A percentile compares a stretch with the other conserved stretches of the same genome.
phyloP scores from a whole-genome alignment of 768 basidiomycete species.

The Lactarius hatsudake region DNA sequence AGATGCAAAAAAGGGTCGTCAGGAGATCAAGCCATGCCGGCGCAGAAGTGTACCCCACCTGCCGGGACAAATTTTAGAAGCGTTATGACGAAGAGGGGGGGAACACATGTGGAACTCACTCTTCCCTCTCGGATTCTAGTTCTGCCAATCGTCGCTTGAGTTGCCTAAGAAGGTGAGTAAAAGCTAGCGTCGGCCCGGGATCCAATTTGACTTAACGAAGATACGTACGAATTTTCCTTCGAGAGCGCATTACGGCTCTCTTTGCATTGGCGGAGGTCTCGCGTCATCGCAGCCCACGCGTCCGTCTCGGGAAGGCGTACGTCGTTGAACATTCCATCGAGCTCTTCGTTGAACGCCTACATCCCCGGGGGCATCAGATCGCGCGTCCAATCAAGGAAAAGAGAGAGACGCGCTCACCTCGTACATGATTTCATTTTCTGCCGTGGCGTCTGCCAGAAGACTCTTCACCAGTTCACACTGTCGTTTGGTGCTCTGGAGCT shows the following conservation, averaged over 20 bases:
- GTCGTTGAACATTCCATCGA: conserved; percentile 89
- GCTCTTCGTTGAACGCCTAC: conserved; percentile 91
- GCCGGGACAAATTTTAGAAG: conserved; percentile 9
- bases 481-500: conserved; percentile 65
- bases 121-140: conserved; percentile 71
- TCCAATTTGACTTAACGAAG: neutral
- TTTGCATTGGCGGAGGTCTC: conserved; percentile 72
- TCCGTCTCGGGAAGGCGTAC: conserved; percentile 77
- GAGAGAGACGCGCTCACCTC: conserved; percentile 51
- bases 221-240: conserved; percentile 76
- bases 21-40: conserved; percentile 46
- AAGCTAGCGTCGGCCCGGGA: conserved; percentile 8
- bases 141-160: conserved; percentile 69
- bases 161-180: conserved; percentile 43
- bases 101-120: conserved; percentile 50
- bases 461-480: conserved; percentile 80
- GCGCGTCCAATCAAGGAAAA: neutral
- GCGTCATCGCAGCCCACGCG: conserved; percentile 75
- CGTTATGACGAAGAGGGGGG: neutral
- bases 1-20: conserved; percentile 19
- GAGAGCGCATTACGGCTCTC: conserved; percentile 68
- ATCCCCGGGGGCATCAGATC: neutral
- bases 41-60: conserved; percentile 70
- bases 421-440: conserved; percentile 92
- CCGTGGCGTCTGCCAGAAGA: conserved; percentile 69